Evolutionary conservation across 176 grass and related monocot species (phyloP).

Genomic region (Oryza meyeriana): DNA sequence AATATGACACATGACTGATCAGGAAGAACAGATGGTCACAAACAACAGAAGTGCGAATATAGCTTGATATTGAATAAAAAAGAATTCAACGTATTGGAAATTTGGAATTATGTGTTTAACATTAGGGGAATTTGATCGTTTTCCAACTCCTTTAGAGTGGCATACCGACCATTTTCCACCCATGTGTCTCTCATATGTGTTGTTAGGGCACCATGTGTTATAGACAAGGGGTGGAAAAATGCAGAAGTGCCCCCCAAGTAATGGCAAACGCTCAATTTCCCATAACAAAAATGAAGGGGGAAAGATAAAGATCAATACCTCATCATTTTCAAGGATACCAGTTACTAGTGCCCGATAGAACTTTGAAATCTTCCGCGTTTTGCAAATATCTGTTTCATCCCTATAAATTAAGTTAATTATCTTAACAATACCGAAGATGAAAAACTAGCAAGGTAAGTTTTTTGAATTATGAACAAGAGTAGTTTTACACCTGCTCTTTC

Average conservation of each 20-base stretch:
- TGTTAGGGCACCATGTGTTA: background rate
- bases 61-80: background rate
- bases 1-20: background rate
- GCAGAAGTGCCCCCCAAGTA: background rate
- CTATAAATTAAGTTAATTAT: conserved; percentile 41
- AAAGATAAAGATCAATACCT: conserved; percentile 46
- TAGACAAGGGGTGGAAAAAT: background rate
- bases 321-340: conserved; percentile 68
- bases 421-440: conserved; percentile 6
- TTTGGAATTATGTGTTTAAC: background rate
- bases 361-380: conserved; percentile 77
- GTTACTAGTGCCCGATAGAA: conserved; percentile 79
- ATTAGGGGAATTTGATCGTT: background rate
- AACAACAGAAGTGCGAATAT: background rate
- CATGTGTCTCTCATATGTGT: background rate
- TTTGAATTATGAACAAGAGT: conserved; percentile 1
- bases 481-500: conserved; percentile 47
- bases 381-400: conserved; percentile 46
- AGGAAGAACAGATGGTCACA: background rate
- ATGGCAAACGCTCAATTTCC: background rate
- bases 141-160: background rate
- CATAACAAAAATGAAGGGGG: background rate
- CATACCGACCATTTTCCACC: background rate
- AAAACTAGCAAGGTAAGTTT: background rate
- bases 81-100: background rate